Evolutionary conservation across 805 yeast genomes (phyloP).

Genomic region (Candida ortonii): DNA sequence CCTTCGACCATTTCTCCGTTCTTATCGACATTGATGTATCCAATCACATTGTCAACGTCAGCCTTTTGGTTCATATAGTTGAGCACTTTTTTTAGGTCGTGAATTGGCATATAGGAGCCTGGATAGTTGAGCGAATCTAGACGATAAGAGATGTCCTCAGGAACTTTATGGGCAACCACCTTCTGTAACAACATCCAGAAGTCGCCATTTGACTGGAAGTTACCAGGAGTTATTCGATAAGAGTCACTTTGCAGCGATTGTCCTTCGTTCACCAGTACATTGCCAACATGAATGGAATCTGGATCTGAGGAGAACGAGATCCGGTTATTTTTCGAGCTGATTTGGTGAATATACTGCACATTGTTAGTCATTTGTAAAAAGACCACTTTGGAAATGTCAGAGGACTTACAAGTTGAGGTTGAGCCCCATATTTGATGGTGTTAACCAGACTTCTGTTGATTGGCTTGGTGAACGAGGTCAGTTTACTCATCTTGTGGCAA

Average conservation of each 20-base stretch:
- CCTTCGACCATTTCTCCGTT: conserved; percentile 53
- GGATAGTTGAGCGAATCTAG: conserved; percentile 56
- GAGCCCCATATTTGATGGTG: conserved; percentile 22
- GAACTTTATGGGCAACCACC: conserved; percentile 24
- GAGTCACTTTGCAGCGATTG: not conserved
- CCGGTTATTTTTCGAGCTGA: conserved; percentile 13
- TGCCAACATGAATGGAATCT: conserved; percentile 25
- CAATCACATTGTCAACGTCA: conserved; percentile 66
- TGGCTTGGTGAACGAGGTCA: conserved; percentile 5
- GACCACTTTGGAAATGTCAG: too few species aligned
- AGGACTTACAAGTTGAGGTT: conserved; percentile 29
- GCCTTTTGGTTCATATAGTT: conserved; percentile 54
- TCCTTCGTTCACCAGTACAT: conserved; percentile 4
- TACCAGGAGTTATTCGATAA: conserved; percentile 16
- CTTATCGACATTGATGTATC: conserved; percentile 59
- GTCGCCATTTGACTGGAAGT: conserved; percentile 28
- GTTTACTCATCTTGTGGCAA: too few species aligned
- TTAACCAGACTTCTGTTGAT: conserved; percentile 22
- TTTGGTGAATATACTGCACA: conserved; percentile 23
- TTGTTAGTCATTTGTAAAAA: conserved; percentile 1
- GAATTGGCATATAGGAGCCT: conserved; percentile 61
- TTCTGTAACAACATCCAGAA: conserved; percentile 26
- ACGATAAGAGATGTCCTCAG: conserved; percentile 50
- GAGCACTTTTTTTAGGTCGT: conserved; percentile 66
- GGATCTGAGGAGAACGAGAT: conserved; percentile 33